Evolutionary conservation across 805 yeast species (phyloP).

Genomic region (Saccharomycopsis schoenii): DNA sequence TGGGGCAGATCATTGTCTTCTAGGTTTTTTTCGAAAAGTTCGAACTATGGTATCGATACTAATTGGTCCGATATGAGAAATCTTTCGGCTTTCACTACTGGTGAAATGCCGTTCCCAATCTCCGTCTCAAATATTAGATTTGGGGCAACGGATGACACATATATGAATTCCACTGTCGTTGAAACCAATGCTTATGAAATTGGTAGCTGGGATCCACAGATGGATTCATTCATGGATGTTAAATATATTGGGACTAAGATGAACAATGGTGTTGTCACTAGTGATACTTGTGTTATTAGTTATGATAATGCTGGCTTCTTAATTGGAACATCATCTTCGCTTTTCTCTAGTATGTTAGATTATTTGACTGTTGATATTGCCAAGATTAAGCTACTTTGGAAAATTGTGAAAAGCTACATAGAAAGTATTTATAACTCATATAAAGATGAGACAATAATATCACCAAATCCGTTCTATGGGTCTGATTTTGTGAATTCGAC

Average conservation of each 20-base stretch:
- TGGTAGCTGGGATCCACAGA: constrained; percentile 82
- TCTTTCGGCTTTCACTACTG: constrained; percentile 36
- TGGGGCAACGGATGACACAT: constrained; percentile 15
- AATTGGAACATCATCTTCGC: constrained; percentile 73
- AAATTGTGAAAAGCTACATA: constrained; percentile 23
- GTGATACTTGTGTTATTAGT: constrained; percentile 46
- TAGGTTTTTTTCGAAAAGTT: constrained; percentile 45
- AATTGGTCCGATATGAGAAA: constrained; percentile 33
- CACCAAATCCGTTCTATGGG: constrained; percentile 16
- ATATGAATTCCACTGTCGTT: constrained; percentile 56
- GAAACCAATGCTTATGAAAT: constrained; percentile 58
- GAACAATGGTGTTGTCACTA: constrained; percentile 44
- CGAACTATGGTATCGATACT: constrained; percentile 41
- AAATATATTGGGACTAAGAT: constrained; percentile 63
- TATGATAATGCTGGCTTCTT: constrained; percentile 76
- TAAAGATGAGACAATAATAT: constrained; percentile 21
- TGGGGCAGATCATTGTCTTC: constrained; percentile 59
- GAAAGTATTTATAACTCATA: constrained; percentile 28
- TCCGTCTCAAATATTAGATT: constrained; percentile 32
- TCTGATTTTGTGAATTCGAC: constrained; percentile 16
- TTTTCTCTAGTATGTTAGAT: constrained; percentile 60
- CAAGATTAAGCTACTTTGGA: constrained; percentile 8
- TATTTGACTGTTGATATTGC: constrained; percentile 33
- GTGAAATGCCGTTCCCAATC: constrained; percentile 40
- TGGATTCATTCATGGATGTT: constrained; percentile 53